Base-by-base conservation (phyloP, 768 basidiomycete genomes). In the Mycena olivaceomarginata region DNA sequence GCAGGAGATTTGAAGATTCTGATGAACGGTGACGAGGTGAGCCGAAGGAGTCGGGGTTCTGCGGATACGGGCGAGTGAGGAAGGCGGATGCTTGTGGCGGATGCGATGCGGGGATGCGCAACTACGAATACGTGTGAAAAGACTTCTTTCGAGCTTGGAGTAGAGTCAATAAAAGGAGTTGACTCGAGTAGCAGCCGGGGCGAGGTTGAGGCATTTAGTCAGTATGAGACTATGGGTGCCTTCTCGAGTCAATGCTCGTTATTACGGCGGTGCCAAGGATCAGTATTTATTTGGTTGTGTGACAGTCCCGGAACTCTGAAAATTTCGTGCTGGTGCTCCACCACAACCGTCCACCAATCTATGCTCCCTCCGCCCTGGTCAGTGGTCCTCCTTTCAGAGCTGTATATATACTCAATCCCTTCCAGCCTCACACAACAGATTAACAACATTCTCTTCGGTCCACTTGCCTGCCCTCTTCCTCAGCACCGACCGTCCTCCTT, bases 401-500 rank as follows among this genome's bases (percentile, higher is more conserved):
- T 53, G 80, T 77, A 78, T 72, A 72, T 3, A 31, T 31, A 60
- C 70, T 66, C 13, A 74, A 37, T 46, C 68, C 79, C 45, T 66
- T 53, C n/a, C 82, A 91, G 90, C 83, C 84, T 87, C 82, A 88
- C 85, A 87, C 86, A 88, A 82, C 89, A 87, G 83, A 85, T 83
- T 80, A 87, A 87, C 81, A 87, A 87, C 89, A 88, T 85, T 86
- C 89, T 92, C 90, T 90, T 93, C 85, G 89, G 88, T 84, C 94
- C 93, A 80, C 90, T 92, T 87, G 90, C 85, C 76, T 89, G 87
- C 85, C 82, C 86, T 85, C 87, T 92, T 92, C 80, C 86, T 93
- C 84, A 92, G 92, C 91, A 92, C 91, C 69, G 94, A 96, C 89
- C 88, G 93, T 79, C 95, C 95, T 83, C 95, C 95, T 90, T 96